These are phyloP conservation scores for Pseudocercospora macadamiae DNA, from an alignment of 2,329 filamentous ascomycete species.

Conservation along the genomic window DNA sequence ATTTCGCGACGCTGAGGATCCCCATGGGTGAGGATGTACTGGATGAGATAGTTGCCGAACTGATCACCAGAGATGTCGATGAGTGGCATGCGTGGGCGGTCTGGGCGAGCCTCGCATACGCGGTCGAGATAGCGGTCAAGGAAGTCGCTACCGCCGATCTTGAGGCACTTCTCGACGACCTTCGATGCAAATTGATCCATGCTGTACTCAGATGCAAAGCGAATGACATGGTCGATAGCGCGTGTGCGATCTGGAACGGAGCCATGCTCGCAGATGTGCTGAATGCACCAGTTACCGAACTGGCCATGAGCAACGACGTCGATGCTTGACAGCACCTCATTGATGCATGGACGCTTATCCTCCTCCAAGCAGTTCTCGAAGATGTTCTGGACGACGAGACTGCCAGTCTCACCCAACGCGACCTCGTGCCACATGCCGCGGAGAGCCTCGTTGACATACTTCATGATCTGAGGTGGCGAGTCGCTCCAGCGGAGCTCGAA, in stretches of 20 bases:
- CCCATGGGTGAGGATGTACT: constrained; percentile 92
- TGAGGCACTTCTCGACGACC: constrained; percentile 98
- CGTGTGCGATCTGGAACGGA: constrained; percentile 86
- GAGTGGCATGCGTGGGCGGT: constrained; percentile 91
- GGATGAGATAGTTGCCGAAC: constrained; percentile 97
- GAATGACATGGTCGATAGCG: constrained; percentile 92
- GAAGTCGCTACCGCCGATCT: constrained; percentile 91
- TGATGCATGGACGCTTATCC: constrained; percentile 98
- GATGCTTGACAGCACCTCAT: constrained; percentile 92
- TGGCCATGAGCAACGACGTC: constrained; percentile 96
- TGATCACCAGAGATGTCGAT: constrained; percentile 99
- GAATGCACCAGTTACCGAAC: constrained; percentile 99
- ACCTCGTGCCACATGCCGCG: constrained; percentile 99
- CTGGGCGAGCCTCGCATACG: constrained; percentile 86
- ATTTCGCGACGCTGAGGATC: constrained; percentile 86
- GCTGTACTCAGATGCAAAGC: constrained; percentile 92
- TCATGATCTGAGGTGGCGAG: constrained; percentile 96
- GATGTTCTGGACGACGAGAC: constrained; percentile 97
- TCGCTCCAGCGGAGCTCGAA: constrained; percentile 97
- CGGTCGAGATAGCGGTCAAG: constrained; percentile 89
- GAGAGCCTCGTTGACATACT: constrained; percentile 93
- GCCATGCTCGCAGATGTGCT: constrained; percentile 98
- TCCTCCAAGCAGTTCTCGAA: constrained; percentile 99
- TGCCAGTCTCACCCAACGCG: constrained; percentile 93
- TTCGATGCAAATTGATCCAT: constrained; percentile 99